phyloP scores from a whole-genome alignment of 176 grass and related monocot genomes.

The Pharus latifolius region DNA sequence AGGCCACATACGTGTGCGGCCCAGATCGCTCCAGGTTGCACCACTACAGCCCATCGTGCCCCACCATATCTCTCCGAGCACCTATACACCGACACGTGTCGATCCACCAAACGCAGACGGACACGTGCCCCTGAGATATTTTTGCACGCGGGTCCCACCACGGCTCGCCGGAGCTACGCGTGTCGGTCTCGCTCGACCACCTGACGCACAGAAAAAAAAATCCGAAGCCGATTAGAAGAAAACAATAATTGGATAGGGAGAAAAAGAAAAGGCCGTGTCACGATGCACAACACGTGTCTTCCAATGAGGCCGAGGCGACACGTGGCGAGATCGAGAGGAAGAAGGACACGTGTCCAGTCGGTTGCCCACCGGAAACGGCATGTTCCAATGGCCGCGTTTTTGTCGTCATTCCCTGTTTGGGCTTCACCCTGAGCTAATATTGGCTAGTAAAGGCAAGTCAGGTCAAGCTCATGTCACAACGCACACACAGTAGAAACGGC shows the following conservation, averaged over 20 bases:
- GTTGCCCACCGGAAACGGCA: no score
- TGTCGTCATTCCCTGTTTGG: no score
- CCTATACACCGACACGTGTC: background rate
- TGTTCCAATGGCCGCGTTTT: no score
- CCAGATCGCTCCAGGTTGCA: background rate
- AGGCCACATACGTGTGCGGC: background rate
- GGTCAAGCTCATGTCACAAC: no score
- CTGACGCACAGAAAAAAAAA: background rate
- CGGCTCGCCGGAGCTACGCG: background rate
- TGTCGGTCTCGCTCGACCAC: background rate
- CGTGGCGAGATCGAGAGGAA: no score
- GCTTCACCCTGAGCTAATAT: no score
- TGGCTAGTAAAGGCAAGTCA: no score
- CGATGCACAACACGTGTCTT: background rate
- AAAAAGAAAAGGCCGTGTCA: background rate
- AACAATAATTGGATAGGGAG: background rate
- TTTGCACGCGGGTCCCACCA: background rate
- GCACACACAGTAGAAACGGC: no score
- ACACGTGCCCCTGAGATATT: slow-evolving; percentile 16
- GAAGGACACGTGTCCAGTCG: no score
- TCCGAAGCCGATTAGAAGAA: background rate
- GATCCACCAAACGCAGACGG: background rate
- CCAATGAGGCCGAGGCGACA: background rate
- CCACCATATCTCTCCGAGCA: background rate
- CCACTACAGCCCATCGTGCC: background rate